These are phyloP conservation scores for Haematococcus sp. DNA, from an alignment of 139 green algal species.

Conservation along the genomic window DNA sequence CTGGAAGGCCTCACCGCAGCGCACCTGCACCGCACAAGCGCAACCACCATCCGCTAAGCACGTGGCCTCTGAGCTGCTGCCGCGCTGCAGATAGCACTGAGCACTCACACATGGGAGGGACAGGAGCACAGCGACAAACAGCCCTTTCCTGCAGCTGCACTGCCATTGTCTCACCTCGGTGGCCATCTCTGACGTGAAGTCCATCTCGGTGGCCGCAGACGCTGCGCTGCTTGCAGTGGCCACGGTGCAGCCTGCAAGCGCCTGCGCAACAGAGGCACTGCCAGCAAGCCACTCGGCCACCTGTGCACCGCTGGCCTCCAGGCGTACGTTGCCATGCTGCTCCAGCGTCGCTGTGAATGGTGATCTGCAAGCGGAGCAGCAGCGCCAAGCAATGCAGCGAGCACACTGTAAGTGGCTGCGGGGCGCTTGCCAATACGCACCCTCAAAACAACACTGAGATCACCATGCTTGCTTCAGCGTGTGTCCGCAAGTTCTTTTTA, in stretches of 20 bases:
- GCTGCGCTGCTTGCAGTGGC: not conserved
- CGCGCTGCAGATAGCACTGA: not conserved
- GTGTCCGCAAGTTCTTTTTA: too few relatives aligned
- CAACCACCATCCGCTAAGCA: too few relatives aligned
- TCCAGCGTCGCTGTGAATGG: not conserved
- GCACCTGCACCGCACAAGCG: constrained; percentile 32
- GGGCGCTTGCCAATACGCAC: too few relatives aligned
- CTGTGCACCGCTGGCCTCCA: constrained; percentile 51
- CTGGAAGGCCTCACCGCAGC: constrained; percentile 52
- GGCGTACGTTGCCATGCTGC: constrained; percentile 12
- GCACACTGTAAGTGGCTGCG: not conserved
- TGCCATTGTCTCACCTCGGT: not conserved
- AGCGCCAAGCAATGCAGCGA: not conserved
- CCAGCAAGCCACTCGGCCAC: constrained; percentile 60
- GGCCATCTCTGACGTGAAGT: not conserved
- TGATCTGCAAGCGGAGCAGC: not conserved
- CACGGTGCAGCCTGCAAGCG: too few relatives aligned
- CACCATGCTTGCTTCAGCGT: too few relatives aligned
- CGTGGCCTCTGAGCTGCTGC: constrained; percentile 15
- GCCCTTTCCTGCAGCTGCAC: not conserved
- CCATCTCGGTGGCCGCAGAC: not conserved
- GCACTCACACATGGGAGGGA: not conserved
- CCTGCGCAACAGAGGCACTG: not conserved
- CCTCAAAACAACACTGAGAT: too few relatives aligned
- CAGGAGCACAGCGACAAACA: not conserved